Evolutionary conservation across 192 early-diverging fungal species (phyloP), one percentile per base, ranked within the genome.

Genomic region (Podila horticola): DNA sequence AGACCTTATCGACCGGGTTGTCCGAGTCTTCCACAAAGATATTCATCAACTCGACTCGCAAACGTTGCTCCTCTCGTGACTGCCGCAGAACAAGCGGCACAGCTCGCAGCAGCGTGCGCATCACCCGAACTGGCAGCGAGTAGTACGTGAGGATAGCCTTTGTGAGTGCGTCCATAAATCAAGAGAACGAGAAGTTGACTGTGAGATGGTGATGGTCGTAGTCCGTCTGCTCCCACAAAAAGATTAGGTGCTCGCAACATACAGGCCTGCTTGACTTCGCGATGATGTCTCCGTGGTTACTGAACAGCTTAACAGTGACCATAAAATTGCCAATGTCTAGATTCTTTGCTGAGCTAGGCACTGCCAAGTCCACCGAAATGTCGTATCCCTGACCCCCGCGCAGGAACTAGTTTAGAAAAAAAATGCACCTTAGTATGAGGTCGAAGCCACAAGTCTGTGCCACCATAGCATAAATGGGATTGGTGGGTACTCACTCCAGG

Each of bases 261-360:
- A 87, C 85, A 11, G 87, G 74, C 22, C 84, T 66, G 69, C 74
- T 82, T 3, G 85, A 81, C 28, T 26, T 49, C 31, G 52, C 31
- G 15, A 88, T 60, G 1, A 69, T 74, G 7, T 73, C 57, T 15
- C 72, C 74, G 5, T 76, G 41, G 0, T 28, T 49, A 15, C 9
- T 67, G 24, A 65, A 8, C 17, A 55, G 31, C n/a, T 24, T 50
- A 20, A 50, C 49, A 28, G 55, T 62, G 17, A 58, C 58, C 55
- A 59, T 69, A 38, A 57, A 72, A 58, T 71, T 64, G 33, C 82
- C 82, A 9, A 76, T 20, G 13, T 31, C 74, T 11, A 76, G 55
- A 31, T 83, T 83, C 6, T 30, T 61, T 17, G 61, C 24, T 4
- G 82, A 76, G 2, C n/a, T 62, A 38, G 82, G 82, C 62, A 83